Percentiles rank a stretch among this genome's conserved stretches.
phyloP scores from a whole-genome alignment of 108 stramenopile genomes.

The Chaetoceros muelleri region DNA sequence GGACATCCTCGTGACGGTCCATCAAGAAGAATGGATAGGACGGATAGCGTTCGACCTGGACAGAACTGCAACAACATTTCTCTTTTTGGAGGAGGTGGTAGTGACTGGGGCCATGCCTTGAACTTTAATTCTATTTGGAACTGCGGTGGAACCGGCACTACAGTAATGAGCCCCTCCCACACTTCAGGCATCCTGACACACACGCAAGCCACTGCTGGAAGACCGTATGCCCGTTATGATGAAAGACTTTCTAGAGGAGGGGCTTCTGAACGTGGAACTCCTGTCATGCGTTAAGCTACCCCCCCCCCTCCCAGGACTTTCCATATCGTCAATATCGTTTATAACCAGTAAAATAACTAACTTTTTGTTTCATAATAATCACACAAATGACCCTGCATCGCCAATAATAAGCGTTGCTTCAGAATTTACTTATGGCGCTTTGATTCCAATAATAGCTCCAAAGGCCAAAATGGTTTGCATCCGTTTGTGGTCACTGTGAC shows the following conservation, averaged over 20 bases:
- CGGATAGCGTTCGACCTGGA: background rate
- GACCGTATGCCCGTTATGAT: background rate
- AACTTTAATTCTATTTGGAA: conserved; percentile 71
- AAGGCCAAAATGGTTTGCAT: too few species aligned
- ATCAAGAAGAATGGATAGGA: background rate
- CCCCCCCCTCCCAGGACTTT: too few species aligned
- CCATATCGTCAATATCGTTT: too few species aligned
- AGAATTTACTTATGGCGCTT: too few species aligned
- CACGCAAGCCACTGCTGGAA: background rate
- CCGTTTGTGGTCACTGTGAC: too few species aligned
- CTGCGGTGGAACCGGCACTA: conserved; percentile 38
- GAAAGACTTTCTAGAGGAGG: background rate
- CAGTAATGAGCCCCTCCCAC: background rate
- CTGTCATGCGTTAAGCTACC: background rate
- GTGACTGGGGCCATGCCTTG: conserved; percentile 62
- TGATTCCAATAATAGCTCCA: too few species aligned
- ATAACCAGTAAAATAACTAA: too few species aligned
- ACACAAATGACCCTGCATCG: too few species aligned
- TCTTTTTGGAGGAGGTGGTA: conserved; percentile 10
- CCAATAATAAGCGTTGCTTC: too few species aligned
- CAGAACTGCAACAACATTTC: conserved; percentile 23
- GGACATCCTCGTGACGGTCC: conserved; percentile 60
- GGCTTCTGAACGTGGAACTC: background rate
- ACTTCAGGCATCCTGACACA: too few species aligned
- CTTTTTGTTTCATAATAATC: too few species aligned